These are phyloP conservation scores for Pseudogymnoascus sp. DNA, from an alignment of 2,329 filamentous ascomycete species.

Conservation along the genomic window DNA sequence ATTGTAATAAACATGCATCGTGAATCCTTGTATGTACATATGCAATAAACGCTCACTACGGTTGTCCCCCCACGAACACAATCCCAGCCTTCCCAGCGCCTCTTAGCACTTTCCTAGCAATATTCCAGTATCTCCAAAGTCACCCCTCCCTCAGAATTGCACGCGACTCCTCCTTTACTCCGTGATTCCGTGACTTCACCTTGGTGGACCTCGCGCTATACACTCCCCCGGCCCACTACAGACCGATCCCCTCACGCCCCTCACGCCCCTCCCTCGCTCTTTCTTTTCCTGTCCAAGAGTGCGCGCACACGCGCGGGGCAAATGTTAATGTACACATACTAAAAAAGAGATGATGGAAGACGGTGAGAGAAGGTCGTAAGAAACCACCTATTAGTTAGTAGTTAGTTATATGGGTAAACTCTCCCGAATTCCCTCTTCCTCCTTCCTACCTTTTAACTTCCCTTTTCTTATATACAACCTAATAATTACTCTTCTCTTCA, in stretches of 20 bases:
- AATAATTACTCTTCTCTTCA: not conserved
- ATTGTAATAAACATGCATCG: constrained; percentile 5
- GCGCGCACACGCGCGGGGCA: not conserved
- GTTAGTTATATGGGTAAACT: not conserved
- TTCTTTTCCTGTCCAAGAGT: not conserved
- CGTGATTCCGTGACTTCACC: not conserved
- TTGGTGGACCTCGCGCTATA: not conserved
- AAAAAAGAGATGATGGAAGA: not conserved
- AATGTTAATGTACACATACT: not conserved
- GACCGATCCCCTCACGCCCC: not conserved
- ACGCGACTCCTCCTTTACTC: not conserved
- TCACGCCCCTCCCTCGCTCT: not conserved
- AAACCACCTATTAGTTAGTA: not conserved
- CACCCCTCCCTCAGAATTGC: not conserved
- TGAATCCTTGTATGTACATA: constrained; percentile 3
- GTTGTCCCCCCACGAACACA: not conserved
- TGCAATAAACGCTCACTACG: not conserved
- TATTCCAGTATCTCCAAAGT: not conserved
- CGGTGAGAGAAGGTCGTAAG: constrained; percentile 4
- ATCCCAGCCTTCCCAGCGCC: not conserved
- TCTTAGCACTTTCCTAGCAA: not conserved
- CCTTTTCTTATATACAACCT: not conserved
- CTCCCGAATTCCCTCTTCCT: not conserved
- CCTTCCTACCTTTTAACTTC: not conserved
- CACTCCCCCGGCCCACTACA: constrained; percentile 6